Conservation (phyloP, 2,329 filamentous ascomycete species). For the Gyromitra esculenta region DNA sequence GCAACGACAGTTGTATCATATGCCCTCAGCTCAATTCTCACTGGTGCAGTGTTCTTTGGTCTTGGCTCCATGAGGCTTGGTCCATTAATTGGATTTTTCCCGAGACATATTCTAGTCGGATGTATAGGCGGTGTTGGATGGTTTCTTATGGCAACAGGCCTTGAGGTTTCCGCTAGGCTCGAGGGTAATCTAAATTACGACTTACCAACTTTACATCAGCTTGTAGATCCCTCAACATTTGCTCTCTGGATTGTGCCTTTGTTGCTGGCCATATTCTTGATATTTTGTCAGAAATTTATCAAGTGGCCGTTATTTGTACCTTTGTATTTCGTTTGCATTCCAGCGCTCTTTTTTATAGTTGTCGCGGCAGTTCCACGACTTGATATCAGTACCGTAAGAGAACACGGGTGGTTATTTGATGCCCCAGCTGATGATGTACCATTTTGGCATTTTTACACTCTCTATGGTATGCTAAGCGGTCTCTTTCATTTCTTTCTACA, state of each 20-base stretch:
- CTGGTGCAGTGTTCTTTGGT: slow-evolving; percentile 87
- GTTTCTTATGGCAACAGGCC: slow-evolving; percentile 89
- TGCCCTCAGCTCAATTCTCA: slow-evolving; percentile 87
- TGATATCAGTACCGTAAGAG: slow-evolving; percentile 73
- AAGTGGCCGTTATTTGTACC: slow-evolving; percentile 87
- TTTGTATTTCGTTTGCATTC: slow-evolving; percentile 82
- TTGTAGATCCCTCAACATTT: slow-evolving; percentile 78
- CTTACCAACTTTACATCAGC: slow-evolving; percentile 75
- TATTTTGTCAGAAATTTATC: slow-evolving; percentile 78
- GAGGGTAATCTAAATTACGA: slow-evolving; percentile 87
- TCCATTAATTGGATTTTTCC: slow-evolving; percentile 95
- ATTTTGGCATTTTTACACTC: slow-evolving; percentile 97
- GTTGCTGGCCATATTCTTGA: slow-evolving; percentile 76
- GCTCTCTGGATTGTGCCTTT: slow-evolving; percentile 86
- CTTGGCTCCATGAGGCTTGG: slow-evolving; percentile 89
- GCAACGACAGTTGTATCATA: slow-evolving; percentile 95
- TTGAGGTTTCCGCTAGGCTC: slow-evolving; percentile 90
- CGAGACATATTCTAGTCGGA: slow-evolving; percentile 92
- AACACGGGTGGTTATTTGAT: slow-evolving; percentile 88
- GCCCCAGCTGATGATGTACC: slow-evolving; percentile 84
- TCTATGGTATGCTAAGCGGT: slow-evolving; percentile 75
- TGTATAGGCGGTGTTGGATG: slow-evolving; percentile 97
- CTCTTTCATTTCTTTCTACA: slow-evolving; percentile 1
- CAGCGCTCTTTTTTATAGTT: slow-evolving; percentile 79
- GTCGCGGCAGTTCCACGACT: slow-evolving; percentile 75